Evolutionary conservation across 1,139 yeast genomes (phyloP), one percentile per base, ranked within the genome.

Genomic region (Magnusiomyces fungicola): DNA sequence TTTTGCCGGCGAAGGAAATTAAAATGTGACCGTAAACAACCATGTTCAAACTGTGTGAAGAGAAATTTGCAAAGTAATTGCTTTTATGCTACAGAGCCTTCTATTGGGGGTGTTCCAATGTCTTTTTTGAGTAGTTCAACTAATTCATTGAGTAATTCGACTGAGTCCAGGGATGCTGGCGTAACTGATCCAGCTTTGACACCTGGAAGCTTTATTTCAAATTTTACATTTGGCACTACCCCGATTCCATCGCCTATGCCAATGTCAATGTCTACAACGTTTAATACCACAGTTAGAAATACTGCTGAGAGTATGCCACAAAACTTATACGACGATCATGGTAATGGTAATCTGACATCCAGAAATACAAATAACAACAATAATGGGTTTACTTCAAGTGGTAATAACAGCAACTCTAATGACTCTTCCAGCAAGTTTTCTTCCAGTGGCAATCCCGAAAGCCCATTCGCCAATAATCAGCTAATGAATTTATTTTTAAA

Each of bases 21-120:
- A 18, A 65, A 64, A 47, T 66, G 70, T 47, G 67, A 66, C 46
- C 57, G 68, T 9, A 59, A 65, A 33, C 64, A 61, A 51, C 70
- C 70, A 2, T 66, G 70, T 47, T 59, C 65, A 5, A 63, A 61
- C 43, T 66, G 70, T 50, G 53, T 61, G 27, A 58, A 58, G 52
- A 57, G 64, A 25, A 61, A 63, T 34, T 54, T 56, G 10, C 62
- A 56, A 25, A 46, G 47, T 9, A 46, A 56, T 29, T 64, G 68
- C 47, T 58, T 55, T 7, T 61, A 61, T 51, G 52, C 55, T 33
- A 51, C 41, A 32, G 50, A 50, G 21, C 43, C 45, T 19, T 19
- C 34, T 39, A 5, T 32, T 27, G 24, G 14, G 29, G 10, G 3
- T 41, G 7, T 14, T 29, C 22, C 18, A 23, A 23, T 23, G n/a